phyloP scores from a whole-genome alignment of 306 rosid species.

The Prunus kanzakura region DNA sequence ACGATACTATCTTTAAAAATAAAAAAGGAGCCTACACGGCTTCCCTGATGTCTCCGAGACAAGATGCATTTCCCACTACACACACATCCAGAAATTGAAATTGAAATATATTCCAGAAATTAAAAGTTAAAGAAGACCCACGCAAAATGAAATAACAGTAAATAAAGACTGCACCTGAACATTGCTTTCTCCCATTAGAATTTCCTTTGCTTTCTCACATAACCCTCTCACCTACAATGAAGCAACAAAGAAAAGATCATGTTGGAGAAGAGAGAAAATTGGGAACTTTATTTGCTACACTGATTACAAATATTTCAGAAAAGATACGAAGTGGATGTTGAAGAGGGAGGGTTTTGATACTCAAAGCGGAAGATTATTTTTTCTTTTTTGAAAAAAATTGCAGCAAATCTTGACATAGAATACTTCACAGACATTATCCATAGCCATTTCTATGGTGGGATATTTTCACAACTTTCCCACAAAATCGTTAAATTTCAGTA shows the following conservation, averaged over 20 bases:
- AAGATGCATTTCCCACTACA: constrained; percentile 6
- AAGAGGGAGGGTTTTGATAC: not conserved
- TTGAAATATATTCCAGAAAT: not conserved
- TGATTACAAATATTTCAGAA: not conserved
- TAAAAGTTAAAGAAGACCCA: constrained; percentile 6
- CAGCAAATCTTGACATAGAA: not conserved
- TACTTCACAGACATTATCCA: not conserved
- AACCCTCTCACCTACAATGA: constrained; percentile 69
- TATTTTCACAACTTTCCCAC: not conserved
- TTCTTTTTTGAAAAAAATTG: not conserved
- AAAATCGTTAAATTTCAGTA: not conserved
- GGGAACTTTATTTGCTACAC: not conserved
- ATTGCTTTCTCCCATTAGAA: constrained; percentile 92
- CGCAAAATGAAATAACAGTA: constrained; percentile 12
- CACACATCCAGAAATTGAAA: constrained; percentile 4
- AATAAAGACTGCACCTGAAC: constrained; percentile 71
- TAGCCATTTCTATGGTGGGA: not conserved
- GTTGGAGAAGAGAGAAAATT: not conserved
- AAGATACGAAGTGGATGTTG: not conserved
- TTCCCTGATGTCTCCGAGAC: too few species aligned
- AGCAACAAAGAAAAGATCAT: constrained; percentile 25
- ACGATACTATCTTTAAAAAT: not conserved
- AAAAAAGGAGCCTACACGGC: too few species aligned
- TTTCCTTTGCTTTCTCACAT: constrained; percentile 94
- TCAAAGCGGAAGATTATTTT: not conserved